Base-by-base conservation (phyloP, 495 filamentous ascomycete species). In the Amphirosellinia nigrospora region DNA sequence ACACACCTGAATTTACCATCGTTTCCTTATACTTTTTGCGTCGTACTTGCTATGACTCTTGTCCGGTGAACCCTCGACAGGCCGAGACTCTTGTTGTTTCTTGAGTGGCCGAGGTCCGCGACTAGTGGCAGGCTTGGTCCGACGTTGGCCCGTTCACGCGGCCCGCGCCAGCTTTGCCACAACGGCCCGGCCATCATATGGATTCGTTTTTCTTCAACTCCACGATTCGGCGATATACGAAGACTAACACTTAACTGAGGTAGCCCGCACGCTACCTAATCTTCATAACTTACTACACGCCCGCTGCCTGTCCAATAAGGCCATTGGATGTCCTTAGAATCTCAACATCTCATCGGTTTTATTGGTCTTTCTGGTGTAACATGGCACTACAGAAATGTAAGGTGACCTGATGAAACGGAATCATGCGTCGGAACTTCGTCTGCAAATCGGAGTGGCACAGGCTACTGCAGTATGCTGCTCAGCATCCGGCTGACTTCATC, bases 71-170 rank as follows among this genome's bases (percentile, higher is more conserved):
- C 30, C 5, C 64, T n/a, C 30, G 13, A 48, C 26, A 2, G 61
- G 26, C 43, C 28, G 61, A 48, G 61, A 19, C 38, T 45, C 23
- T 43, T 4, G 23, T 46, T 45, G 59, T 11, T 60, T 26, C 43
- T 46, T 38, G n/a, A 55, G 67, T 50, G 58, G 48, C 16, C n/a
- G 45, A 38, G 66, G 48, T 59, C 39, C 53, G 41, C 39, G 41
- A 26, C 66, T 69, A 69, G 21, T 38, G 55, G 7, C 32, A 41
- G 43, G 59, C 43, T 70, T 46, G 58, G 2, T 23, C 34, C 15
- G n/a, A 8, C 46, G 59, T 64, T 70, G 68, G 68, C 68, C 68
- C 60, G 60, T 64, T 70, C 23, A 64, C 56, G 68, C 68, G 68
- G 60, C 68, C 68, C 68, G 68, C 48, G 60, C 56, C 59, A 70